A percentile compares a stretch with the other conserved stretches of the same genome.
Evolutionary conservation across 768 basidiomycete genomes (phyloP).

Genomic region (Rhizopogon vulgaris): DNA sequence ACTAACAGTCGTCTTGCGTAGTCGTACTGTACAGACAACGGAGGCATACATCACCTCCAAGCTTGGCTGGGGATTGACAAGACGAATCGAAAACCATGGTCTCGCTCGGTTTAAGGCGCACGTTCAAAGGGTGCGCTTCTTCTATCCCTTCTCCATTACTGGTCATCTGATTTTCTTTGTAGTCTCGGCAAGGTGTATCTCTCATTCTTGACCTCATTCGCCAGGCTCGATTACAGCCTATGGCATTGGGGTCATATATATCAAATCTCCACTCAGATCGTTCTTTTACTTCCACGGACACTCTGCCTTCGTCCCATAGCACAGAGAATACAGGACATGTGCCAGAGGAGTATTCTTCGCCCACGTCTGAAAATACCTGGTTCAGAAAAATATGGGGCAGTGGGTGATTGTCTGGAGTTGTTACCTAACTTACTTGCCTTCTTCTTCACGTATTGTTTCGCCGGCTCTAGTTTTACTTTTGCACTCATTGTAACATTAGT

Average conservation of each 20-base stretch:
- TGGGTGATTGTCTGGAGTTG: slow-evolving; percentile 13
- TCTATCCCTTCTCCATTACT: slow-evolving; percentile 1
- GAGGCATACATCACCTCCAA: slow-evolving; percentile 84
- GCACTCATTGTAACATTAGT: slow-evolving; percentile 28
- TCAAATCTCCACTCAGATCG: slow-evolving; percentile 27
- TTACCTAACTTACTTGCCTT: slow-evolving; percentile 13
- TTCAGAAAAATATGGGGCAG: slow-evolving; percentile 20
- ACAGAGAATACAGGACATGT: slow-evolving; percentile 9
- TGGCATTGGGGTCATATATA: slow-evolving; percentile 35
- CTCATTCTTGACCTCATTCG: slow-evolving; percentile 75
- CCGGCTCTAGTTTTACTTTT: slow-evolving; percentile 6
- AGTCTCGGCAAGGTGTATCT: slow-evolving; percentile 87
- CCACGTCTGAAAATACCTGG: slow-evolving; percentile 15
- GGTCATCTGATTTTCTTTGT: slow-evolving; percentile 4
- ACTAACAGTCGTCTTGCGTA: slow-evolving; percentile 21
- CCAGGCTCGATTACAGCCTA: slow-evolving; percentile 60
- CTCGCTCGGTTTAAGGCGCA: slow-evolving; percentile 82
- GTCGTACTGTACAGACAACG: slow-evolving; percentile 78
- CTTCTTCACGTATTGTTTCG: slow-evolving; percentile 7
- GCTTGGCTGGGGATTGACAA: slow-evolving; percentile 88
- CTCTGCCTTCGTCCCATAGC: slow-evolving; percentile 10
- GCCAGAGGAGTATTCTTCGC: slow-evolving; percentile 10
- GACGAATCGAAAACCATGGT: slow-evolving; percentile 81
- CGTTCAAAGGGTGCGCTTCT: slow-evolving; percentile 65
- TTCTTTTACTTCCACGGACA: slow-evolving; percentile 21